A percentile compares a stretch with the other conserved stretches of the same genome.
These are phyloP conservation scores for Pyracantha coccinea DNA, from an alignment of 331 rosid genomes.

Conservation along the genomic window DNA sequence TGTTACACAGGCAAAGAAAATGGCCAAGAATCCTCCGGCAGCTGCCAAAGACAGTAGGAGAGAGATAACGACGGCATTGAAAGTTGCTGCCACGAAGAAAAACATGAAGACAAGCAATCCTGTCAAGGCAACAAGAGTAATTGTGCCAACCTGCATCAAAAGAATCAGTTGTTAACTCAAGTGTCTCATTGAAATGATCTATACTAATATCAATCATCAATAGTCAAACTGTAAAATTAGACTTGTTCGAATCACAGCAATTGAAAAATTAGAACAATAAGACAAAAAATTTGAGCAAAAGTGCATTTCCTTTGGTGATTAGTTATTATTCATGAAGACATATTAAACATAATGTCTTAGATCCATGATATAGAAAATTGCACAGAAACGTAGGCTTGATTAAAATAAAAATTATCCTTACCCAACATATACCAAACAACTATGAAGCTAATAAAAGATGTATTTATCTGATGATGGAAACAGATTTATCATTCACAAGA, in stretches of 20 bases:
- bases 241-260: not conserved
- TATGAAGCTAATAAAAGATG: not conserved
- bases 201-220: not conserved
- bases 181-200: not conserved
- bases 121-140: constrained; percentile 46
- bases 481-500: not conserved
- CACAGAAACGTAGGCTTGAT: not conserved
- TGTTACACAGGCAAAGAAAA: constrained; percentile 55
- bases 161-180: not conserved
- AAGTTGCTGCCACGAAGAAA: constrained; percentile 65
- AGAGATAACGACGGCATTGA: constrained; percentile 57
- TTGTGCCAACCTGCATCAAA: constrained; percentile 70
- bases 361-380: not conserved
- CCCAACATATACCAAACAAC: not conserved
- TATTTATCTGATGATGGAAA: not conserved
- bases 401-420: not conserved
- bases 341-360: not conserved
- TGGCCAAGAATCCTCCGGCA: constrained; percentile 83
- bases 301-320: not conserved
- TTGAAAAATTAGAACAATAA: not conserved
- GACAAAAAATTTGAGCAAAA: not conserved
- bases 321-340: not conserved
- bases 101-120: constrained; percentile 64
- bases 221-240: not conserved
- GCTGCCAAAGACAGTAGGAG: constrained; percentile 64